phyloP scores from a whole-genome alignment of 495 filamentous ascomycete genomes.

The Choiromyces venosus region DNA sequence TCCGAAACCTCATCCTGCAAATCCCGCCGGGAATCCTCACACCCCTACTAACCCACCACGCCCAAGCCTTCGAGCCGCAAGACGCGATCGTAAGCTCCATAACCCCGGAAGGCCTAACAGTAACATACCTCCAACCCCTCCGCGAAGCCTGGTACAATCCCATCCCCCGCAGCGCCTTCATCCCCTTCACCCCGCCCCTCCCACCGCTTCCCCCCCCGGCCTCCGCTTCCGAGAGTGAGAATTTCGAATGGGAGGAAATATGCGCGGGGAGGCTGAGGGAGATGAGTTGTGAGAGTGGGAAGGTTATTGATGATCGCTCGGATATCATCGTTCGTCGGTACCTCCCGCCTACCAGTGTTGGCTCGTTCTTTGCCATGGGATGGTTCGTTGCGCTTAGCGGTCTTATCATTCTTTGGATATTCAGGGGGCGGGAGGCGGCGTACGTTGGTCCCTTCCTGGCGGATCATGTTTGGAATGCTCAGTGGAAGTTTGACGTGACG shows the following conservation, averaged over 20 bases:
- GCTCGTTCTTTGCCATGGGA: conserved; percentile 18
- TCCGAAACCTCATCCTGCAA: conserved; percentile 32
- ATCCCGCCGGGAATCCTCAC: conserved; percentile 29
- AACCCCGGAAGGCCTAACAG: conserved; percentile 25
- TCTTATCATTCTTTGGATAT: conserved; percentile 30
- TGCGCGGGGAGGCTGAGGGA: conserved; percentile 29
- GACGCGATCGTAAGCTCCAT: conserved; percentile 22
- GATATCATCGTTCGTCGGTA: conserved; percentile 32
- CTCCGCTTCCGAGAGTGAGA: conserved; percentile 13
- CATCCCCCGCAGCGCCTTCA: conserved; percentile 30
- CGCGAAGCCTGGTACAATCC: conserved; percentile 38
- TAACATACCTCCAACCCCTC: conserved; percentile 37
- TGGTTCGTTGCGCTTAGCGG: conserved; percentile 31
- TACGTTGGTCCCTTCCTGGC: background rate
- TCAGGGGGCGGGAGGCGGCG: conserved; percentile 13
- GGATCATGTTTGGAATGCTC: conserved; percentile 29
- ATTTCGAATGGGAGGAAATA: conserved; percentile 25
- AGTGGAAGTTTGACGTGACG: conserved; percentile 40
- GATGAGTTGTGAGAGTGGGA: conserved; percentile 26
- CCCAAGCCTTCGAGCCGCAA: conserved; percentile 29
- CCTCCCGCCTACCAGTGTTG: conserved; percentile 25
- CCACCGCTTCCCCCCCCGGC: conserved; percentile 13
- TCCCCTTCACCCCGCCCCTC: conserved; percentile 26
- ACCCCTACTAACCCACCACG: conserved; percentile 27
- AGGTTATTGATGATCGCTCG: conserved; percentile 29